Percentiles rank a stretch among this genome's conserved stretches.
Conservation (phyloP, 2,329 filamentous ascomycete genomes). For the Coniochaeta sp. region DNA sequence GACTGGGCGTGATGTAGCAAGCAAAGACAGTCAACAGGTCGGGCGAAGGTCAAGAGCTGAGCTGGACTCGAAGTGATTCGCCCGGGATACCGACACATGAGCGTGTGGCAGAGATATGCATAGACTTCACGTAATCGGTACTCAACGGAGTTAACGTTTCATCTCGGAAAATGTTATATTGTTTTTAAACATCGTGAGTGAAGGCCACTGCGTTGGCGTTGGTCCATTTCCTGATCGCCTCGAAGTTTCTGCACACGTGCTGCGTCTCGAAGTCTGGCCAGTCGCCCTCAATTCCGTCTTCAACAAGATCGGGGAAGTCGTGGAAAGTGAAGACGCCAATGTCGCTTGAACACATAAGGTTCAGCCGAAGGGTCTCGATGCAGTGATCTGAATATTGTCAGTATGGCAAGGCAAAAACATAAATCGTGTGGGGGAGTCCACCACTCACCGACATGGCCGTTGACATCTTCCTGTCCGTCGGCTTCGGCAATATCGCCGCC, state of each 20-base stretch:
- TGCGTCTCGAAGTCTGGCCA: conserved; percentile 49
- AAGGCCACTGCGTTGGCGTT: conserved; percentile 1
- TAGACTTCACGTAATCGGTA: not conserved
- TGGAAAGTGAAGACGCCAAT: conserved; percentile 48
- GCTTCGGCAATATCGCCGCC: conserved; percentile 37
- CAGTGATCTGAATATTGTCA: conserved; percentile 36
- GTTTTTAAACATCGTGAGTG: not conserved
- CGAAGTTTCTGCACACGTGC: conserved; percentile 48
- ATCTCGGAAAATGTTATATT: not conserved
- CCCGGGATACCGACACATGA: not conserved
- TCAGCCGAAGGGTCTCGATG: conserved; percentile 44
- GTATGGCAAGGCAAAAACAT: too few species aligned
- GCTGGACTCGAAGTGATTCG: not conserved
- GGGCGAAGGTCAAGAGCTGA: not conserved
- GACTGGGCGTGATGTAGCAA: not conserved
- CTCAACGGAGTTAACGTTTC: not conserved
- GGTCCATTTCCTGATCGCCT: conserved; percentile 41
- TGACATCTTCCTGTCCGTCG: conserved; percentile 30
- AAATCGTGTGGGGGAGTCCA: too few species aligned
- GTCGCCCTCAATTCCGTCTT: conserved; percentile 31
- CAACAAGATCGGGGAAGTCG: conserved; percentile 34
- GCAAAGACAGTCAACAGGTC: not conserved
- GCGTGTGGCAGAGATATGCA: not conserved
- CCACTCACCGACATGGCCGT: conserved; percentile 31
- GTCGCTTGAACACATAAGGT: conserved; percentile 48